Evolutionary conservation across 75 land plant genomes (phyloP), one percentile per base, ranked within the genome.

Genomic region (Ceratopteris richardii): DNA sequence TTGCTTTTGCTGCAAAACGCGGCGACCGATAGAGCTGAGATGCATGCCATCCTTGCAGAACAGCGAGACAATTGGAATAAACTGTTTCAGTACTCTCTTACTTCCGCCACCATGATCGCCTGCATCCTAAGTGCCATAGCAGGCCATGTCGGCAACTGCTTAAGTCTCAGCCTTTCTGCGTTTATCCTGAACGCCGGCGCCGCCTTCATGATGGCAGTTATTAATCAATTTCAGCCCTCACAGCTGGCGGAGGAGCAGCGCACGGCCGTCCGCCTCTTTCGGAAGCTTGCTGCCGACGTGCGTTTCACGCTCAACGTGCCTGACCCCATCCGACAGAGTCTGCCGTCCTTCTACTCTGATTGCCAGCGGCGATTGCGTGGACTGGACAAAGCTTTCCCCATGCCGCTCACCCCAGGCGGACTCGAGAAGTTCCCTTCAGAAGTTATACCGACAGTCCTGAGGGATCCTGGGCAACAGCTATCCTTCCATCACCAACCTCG

Each of bases 231-330:
- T 29, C 85, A 81, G 60, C 88, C 85, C 6, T 85, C 85, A 4
- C 88, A 85, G 60, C 75, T 85, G 0, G 82, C 76, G 4, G 89
- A 86, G 57, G 89, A 86, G 63, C 89, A 86, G 61, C 51, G 86
- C 27, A 70, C 64, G 23, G 82, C 86, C 0, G 68, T 66, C 0
- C 66, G 80, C 11, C 60, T 71, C 46, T 82, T 71, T 61, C 65
- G 60, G 42, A 54, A 65, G 65, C 77, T 82, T 17, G 55, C 37
- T 24, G 30, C 19, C 1, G 54, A 66, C 46, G 67, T 82, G 60
- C 56, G 71, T 17, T 56, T 56, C 0, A 54, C 39, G 1, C 36
- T 81, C 10, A 40, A 48, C 0, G 44, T 64, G 23, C 28, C 54
- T 17, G 58, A 68, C n/a, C 54, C 20, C 7, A 58, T 70, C 28